Percentiles rank a stretch among this genome's conserved stretches.
phyloP scores from a whole-genome alignment of 306 rosid species.

The Prosopis cineraria region DNA sequence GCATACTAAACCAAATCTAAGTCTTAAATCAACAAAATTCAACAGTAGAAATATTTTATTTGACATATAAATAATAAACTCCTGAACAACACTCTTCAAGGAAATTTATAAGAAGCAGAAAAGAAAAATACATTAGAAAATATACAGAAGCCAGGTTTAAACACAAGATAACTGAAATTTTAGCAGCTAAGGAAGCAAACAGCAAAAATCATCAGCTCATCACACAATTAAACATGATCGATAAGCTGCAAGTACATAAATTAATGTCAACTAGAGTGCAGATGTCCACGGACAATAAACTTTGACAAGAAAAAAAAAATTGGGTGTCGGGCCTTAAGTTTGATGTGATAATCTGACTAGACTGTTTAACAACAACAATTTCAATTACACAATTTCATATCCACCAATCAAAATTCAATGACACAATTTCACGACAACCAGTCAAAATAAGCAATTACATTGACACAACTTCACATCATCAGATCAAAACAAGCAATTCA shows the following conservation, averaged over 20 bases:
- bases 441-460: neutral
- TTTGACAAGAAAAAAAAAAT: no score
- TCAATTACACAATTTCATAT: neutral
- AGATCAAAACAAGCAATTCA: neutral
- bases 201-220: neutral
- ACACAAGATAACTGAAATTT: neutral
- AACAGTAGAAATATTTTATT: neutral
- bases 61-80: neutral
- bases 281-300: neutral
- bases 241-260: neutral
- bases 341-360: neutral
- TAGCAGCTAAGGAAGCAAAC: neutral
- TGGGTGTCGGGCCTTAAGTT: neutral
- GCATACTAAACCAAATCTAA: neutral
- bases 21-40: neutral
- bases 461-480: neutral
- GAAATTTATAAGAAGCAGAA: neutral
- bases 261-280: neutral
- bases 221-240: neutral
- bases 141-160: neutral
- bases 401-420: neutral
- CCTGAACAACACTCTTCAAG: neutral
- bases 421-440: neutral
- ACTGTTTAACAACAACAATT: neutral
- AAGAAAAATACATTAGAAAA: neutral